A percentile compares a stretch with the other conserved stretches of the same genome.
Evolutionary conservation across 768 basidiomycete genomes (phyloP).

Genomic region (Thelephora aurantiotincta): DNA sequence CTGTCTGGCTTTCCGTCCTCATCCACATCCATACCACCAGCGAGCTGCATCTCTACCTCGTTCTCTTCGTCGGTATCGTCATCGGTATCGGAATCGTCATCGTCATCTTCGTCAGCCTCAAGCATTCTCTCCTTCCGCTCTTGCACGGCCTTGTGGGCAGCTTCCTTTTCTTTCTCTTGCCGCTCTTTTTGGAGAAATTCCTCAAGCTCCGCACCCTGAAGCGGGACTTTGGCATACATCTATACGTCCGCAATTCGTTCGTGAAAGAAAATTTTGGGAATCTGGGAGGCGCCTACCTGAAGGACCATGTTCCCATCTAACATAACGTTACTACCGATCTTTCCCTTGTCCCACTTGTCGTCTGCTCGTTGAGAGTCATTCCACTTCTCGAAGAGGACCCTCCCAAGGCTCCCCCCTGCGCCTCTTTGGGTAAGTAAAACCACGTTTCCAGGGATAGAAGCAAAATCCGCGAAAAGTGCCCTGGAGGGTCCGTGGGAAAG

Average conservation of each 20-base stretch:
- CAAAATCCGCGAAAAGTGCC: slow-evolving; percentile 75
- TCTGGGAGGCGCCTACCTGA: slow-evolving; percentile 28
- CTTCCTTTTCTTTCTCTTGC: slow-evolving; percentile 66
- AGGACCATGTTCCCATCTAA: slow-evolving; percentile 59
- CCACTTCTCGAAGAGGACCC: slow-evolving; percentile 78
- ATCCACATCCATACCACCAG: slow-evolving; percentile 31
- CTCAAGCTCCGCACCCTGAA: slow-evolving; percentile 83
- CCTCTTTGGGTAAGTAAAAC: slow-evolving; percentile 72
- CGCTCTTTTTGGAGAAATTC: slow-evolving; percentile 65
- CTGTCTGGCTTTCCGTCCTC: slow-evolving; percentile 16
- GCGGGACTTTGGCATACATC: slow-evolving; percentile 83
- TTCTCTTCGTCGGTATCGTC: slow-evolving; percentile 44
- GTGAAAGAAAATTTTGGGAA: neutral
- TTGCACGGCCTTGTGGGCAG: slow-evolving; percentile 72
- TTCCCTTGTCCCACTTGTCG: slow-evolving; percentile 81
- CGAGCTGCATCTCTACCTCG: slow-evolving; percentile 41
- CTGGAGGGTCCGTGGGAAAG: slow-evolving; percentile 89
- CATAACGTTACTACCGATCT: slow-evolving; percentile 76
- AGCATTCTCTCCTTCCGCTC: slow-evolving; percentile 78
- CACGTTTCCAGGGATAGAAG: slow-evolving; percentile 70
- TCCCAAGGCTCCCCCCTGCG: slow-evolving; percentile 69
- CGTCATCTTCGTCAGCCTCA: slow-evolving; percentile 83
- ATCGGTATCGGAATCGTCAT: slow-evolving; percentile 74
- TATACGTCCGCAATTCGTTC: slow-evolving; percentile 16
- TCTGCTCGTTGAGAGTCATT: slow-evolving; percentile 66